These are phyloP conservation scores for Gossypium longicalyx DNA, from an alignment of 345 rosid genomes.

Conservation along the genomic window DNA sequence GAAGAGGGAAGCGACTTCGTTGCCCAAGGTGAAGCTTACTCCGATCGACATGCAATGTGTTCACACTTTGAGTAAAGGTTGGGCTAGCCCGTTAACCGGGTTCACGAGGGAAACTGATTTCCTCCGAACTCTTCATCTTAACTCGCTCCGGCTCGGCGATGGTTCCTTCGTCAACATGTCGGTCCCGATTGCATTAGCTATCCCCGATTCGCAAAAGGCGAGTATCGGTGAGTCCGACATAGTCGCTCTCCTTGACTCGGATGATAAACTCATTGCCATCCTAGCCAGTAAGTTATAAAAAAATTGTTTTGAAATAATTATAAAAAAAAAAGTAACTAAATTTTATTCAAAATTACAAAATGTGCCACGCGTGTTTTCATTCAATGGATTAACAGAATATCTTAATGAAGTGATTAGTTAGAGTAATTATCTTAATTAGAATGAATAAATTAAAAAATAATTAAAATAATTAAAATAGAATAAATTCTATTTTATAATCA, in stretches of 20 bases:
- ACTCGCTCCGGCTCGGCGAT: conserved; percentile 80
- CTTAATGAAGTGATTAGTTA: no score
- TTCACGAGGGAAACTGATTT: conserved; percentile 99
- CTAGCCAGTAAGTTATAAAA: conserved; percentile 58
- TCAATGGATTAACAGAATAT: no score
- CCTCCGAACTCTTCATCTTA: conserved; percentile 99
- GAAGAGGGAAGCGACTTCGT: conserved; percentile 50
- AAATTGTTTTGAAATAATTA: no score
- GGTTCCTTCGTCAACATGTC: conserved; percentile 97
- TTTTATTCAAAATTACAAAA: no score
- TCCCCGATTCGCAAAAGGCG: conserved; percentile 69
- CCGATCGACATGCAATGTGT: conserved; percentile 80
- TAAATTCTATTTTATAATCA: no score
- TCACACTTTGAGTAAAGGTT: conserved; percentile 94
- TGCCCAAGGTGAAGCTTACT: conserved; percentile 64
- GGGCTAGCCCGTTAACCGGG: conserved; percentile 94
- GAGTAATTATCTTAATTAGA: no score
- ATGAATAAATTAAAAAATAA: no score
- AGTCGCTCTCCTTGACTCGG: conserved; percentile 72
- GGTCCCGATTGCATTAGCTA: conserved; percentile 83
- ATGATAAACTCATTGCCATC: conserved; percentile 58
- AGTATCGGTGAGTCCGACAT: conserved; percentile 53
- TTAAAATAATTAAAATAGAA: no score
- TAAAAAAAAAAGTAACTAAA: no score
- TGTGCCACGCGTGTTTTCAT: no score